Evolutionary conservation across 768 basidiomycete genomes (phyloP).

Genomic region (Calocybe cyanea): DNA sequence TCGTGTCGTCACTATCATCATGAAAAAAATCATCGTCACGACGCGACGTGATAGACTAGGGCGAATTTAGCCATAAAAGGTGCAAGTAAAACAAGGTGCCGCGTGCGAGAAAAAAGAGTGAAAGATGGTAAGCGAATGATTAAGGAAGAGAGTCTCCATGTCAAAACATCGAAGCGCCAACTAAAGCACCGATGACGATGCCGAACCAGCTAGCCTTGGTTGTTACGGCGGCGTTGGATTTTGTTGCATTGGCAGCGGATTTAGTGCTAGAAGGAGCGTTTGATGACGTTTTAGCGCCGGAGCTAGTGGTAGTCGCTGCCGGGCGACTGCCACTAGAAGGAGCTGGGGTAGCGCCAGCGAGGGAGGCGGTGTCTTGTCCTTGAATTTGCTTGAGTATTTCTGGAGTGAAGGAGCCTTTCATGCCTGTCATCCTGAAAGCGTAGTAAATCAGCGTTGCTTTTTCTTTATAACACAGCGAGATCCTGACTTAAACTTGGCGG

Average conservation of each 20-base stretch:
- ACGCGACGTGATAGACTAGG: no score
- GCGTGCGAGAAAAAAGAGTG: no score
- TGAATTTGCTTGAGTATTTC: slow-evolving; percentile 54
- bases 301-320: slow-evolving; percentile 16
- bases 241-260: slow-evolving; percentile 12
- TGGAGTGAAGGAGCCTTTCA: slow-evolving; percentile 68
- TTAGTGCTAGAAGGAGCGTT: slow-evolving; percentile 13
- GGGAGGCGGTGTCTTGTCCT: slow-evolving; percentile 56
- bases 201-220: slow-evolving; percentile 29
- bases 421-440: slow-evolving; percentile 51
- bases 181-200: slow-evolving; percentile 29
- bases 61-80: no score
- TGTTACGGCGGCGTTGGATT: slow-evolving; percentile 22
- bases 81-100: background rate
- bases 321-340: slow-evolving; percentile 20
- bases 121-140: background rate
- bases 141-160: slow-evolving; percentile 2
- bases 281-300: slow-evolving; percentile 17
- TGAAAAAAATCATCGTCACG: slow-evolving; percentile 2
- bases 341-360: slow-evolving; percentile 35
- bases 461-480: slow-evolving; percentile 25
- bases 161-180: slow-evolving; percentile 37
- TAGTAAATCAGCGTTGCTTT: background rate
- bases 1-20: slow-evolving; percentile 13
- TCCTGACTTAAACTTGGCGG: slow-evolving; percentile 74